A percentile compares a stretch with the other conserved stretches of the same genome.
Conservation (phyloP, 164 flowering plant species). For the Saururus chinensis region DNA sequence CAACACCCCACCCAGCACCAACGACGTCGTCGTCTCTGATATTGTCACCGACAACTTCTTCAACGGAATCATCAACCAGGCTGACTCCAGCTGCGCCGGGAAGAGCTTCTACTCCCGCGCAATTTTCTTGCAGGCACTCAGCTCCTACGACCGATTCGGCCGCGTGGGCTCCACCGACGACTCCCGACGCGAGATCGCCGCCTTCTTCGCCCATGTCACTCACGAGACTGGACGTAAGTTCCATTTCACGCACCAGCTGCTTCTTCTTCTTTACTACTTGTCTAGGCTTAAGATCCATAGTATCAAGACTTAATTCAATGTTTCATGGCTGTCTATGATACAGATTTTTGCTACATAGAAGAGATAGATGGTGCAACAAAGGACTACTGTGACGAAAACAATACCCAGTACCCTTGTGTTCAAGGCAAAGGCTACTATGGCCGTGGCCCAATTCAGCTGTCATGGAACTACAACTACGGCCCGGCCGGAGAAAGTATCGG, state of each 20-base stretch:
- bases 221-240: slow-evolving; percentile 48
- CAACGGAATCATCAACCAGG: slow-evolving; percentile 26
- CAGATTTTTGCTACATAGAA: slow-evolving; percentile 44
- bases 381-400: slow-evolving; percentile 37
- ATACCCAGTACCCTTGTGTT: slow-evolving; percentile 35
- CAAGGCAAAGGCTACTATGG: slow-evolving; percentile 36
- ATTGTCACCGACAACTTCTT: slow-evolving; percentile 36
- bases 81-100: slow-evolving; percentile 31
- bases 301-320: no score
- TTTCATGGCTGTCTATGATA: background rate
- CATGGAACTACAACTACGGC: slow-evolving; percentile 75
- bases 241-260: no score
- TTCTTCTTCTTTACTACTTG: no score
- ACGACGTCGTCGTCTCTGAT: slow-evolving; percentile 18
- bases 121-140: slow-evolving; percentile 32
- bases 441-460: slow-evolving; percentile 55
- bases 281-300: no score
- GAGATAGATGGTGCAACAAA: slow-evolving; percentile 32
- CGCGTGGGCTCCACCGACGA: slow-evolving; percentile 29
- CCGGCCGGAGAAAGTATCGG: slow-evolving; percentile 40
- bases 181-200: slow-evolving; percentile 60
- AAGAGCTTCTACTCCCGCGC: slow-evolving; percentile 38
- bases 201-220: slow-evolving; percentile 35
- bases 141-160: slow-evolving; percentile 37
- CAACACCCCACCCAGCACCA: slow-evolving; percentile 8